Evolutionary conservation across 2,329 filamentous ascomycete species (phyloP).

Genomic region (Ascochyta viciae-villosae): DNA sequence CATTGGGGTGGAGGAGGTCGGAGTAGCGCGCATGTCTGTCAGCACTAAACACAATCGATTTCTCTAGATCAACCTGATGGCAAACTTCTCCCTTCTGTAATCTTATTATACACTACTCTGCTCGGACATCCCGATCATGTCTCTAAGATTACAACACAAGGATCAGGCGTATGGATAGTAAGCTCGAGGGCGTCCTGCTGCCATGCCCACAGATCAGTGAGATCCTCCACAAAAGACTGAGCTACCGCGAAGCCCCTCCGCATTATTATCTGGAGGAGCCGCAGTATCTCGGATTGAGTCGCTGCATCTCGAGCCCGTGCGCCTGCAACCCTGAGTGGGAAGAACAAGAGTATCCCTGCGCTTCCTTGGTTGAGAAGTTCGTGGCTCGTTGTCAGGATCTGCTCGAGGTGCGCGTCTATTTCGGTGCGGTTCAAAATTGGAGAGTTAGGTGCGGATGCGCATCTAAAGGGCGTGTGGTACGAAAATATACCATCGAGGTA

Average conservation of each 20-base stretch:
- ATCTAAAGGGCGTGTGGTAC: slow-evolving; percentile 31
- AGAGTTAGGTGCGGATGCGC: slow-evolving; percentile 12
- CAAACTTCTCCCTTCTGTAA: no score
- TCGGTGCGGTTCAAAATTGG: slow-evolving; percentile 22
- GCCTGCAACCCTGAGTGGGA: slow-evolving; percentile 38
- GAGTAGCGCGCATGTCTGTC: no score
- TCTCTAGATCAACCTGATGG: no score
- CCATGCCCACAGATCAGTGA: slow-evolving; percentile 24
- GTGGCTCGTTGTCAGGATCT: slow-evolving; percentile 29
- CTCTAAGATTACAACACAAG: background rate
- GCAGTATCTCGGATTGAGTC: slow-evolving; percentile 19
- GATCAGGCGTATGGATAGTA: background rate
- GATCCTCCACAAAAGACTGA: slow-evolving; percentile 21
- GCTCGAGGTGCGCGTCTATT: slow-evolving; percentile 25
- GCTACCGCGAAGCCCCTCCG: slow-evolving; percentile 30
- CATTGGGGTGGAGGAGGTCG: no score
- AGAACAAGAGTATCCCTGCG: slow-evolving; percentile 34
- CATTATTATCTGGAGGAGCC: slow-evolving; percentile 16
- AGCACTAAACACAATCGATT: no score
- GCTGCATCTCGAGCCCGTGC: slow-evolving; percentile 22
- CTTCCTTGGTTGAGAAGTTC: slow-evolving; percentile 24
- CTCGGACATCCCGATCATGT: no score
- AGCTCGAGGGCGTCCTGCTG: background rate
- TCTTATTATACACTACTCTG: no score
- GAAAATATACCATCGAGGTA: slow-evolving; percentile 39